phyloP scores from a whole-genome alignment of 352 stramenopile species.

The Blastocystis sp. region DNA sequence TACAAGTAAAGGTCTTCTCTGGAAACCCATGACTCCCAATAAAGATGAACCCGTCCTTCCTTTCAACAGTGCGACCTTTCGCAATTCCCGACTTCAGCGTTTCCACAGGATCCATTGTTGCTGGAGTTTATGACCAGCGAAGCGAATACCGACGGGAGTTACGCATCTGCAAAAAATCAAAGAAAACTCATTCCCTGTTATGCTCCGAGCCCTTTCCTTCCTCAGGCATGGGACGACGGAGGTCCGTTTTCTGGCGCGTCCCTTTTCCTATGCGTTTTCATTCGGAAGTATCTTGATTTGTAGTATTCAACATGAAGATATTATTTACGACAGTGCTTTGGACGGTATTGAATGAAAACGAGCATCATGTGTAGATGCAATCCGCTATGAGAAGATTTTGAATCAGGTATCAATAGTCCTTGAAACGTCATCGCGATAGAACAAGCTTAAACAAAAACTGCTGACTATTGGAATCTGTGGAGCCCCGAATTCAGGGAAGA shows the following conservation, averaged over 20 bases:
- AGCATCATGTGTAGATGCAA: no score
- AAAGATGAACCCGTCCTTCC: conserved; percentile 25
- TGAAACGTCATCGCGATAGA: not conserved
- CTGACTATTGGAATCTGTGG: conserved; percentile 29
- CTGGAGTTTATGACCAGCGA: not conserved
- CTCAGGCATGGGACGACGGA: no score
- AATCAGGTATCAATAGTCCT: no score
- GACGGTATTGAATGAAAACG: not conserved
- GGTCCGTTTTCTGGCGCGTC: no score
- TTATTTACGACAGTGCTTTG: not conserved
- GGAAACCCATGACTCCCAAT: conserved; percentile 45
- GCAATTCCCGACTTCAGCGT: conserved; percentile 15
- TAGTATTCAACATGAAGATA: not conserved
- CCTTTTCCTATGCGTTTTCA: no score
- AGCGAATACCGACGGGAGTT: not conserved
- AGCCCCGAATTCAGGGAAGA: conserved; percentile 47
- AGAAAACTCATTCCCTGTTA: not conserved
- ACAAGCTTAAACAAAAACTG: not conserved
- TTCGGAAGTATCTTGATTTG: no score
- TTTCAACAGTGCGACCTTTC: conserved; percentile 13
- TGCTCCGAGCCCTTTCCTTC: no score
- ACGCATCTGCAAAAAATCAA: not conserved
- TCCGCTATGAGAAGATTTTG: no score
- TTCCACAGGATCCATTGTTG: conserved; percentile 39
- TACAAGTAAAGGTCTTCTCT: conserved; percentile 44